These are phyloP conservation scores for Suillus spraguei DNA, from an alignment of 768 basidiomycete species.

Conservation along the genomic window DNA sequence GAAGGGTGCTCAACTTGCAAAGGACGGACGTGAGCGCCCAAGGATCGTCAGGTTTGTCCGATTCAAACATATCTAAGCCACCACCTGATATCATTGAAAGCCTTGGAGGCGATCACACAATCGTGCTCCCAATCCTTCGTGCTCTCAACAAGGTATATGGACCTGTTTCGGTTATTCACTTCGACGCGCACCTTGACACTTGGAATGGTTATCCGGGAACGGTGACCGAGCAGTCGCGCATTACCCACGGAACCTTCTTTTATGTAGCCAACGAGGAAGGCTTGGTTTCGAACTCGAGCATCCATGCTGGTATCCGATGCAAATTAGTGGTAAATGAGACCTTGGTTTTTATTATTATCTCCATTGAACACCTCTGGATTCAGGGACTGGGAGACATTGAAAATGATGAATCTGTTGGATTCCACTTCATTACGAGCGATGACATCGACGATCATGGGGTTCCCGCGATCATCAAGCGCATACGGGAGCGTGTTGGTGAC, in stretches of 20 bases:
- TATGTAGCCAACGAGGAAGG: slow-evolving; percentile 78
- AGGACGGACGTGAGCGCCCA: slow-evolving; percentile 69
- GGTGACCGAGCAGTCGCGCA: slow-evolving; percentile 57
- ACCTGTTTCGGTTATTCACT: slow-evolving; percentile 81
- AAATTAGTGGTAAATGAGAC: slow-evolving; percentile 54
- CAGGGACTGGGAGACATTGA: slow-evolving; percentile 41
- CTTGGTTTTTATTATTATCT: background rate
- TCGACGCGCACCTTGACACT: slow-evolving; percentile 79
- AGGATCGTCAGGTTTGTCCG: slow-evolving; percentile 62
- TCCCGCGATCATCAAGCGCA: slow-evolving; percentile 65
- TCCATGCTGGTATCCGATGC: slow-evolving; percentile 87
- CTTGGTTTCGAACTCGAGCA: slow-evolving; percentile 68
- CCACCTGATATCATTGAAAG: slow-evolving; percentile 16
- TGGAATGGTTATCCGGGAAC: slow-evolving; percentile 43
- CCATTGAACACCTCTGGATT: background rate
- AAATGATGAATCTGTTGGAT: slow-evolving; percentile 74
- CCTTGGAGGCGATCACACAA: slow-evolving; percentile 88
- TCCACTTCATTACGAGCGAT: slow-evolving; percentile 76
- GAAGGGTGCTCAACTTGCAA: slow-evolving; percentile 40
- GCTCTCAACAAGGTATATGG: slow-evolving; percentile 80
- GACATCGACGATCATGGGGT: slow-evolving; percentile 85
- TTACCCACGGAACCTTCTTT: slow-evolving; percentile 90
- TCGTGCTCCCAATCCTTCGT: slow-evolving; percentile 84
- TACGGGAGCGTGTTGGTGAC: slow-evolving; percentile 71
- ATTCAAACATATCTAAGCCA: background rate